Percentiles rank a stretch among this genome's conserved stretches.
Conservation (phyloP, 495 filamentous ascomycete genomes). For the Chaetomium tenue region DNA sequence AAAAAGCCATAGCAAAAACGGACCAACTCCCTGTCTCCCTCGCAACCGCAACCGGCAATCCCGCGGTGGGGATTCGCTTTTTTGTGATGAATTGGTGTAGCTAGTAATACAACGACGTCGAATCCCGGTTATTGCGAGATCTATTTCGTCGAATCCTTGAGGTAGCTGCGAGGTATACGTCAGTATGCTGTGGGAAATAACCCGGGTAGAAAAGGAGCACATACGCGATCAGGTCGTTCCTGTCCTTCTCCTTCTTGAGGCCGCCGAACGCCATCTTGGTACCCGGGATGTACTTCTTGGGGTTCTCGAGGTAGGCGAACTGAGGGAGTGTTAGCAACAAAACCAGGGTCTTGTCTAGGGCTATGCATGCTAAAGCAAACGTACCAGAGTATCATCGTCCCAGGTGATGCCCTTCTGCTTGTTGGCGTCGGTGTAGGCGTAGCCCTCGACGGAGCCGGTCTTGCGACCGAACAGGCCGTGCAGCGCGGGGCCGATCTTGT, state of each 20-base stretch:
- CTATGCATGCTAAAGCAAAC: slow-evolving; percentile 37
- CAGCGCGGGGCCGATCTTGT: slow-evolving; percentile 97
- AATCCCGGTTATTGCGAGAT: slow-evolving; percentile 15
- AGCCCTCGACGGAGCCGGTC: slow-evolving; percentile 86
- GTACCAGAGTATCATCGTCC: slow-evolving; percentile 83
- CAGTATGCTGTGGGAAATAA: slow-evolving; percentile 11
- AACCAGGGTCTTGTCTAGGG: not conserved
- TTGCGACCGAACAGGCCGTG: slow-evolving; percentile 97
- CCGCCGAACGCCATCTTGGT: slow-evolving; percentile 99
- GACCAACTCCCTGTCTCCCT: slow-evolving; percentile 12
- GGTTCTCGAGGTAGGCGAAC: slow-evolving; percentile 58
- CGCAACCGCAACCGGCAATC: not conserved
- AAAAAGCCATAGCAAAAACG: slow-evolving; percentile 13
- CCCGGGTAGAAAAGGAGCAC: slow-evolving; percentile 38
- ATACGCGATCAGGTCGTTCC: slow-evolving; percentile 98
- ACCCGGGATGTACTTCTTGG: slow-evolving; percentile 79
- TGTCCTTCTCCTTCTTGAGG: slow-evolving; percentile 99
- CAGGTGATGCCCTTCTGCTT: slow-evolving; percentile 91
- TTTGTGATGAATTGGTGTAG: slow-evolving; percentile 1
- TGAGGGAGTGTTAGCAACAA: slow-evolving; percentile 32
- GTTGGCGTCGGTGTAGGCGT: slow-evolving; percentile 99
- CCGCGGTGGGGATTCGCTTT: not conserved
- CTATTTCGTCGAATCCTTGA: slow-evolving; percentile 64
- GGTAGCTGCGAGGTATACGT: slow-evolving; percentile 48
- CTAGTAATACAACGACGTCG: slow-evolving; percentile 22